A percentile compares a stretch with the other conserved stretches of the same genome.
Conservation (phyloP, 495 filamentous ascomycete genomes). For the Hypoxylon fragiforme region DNA sequence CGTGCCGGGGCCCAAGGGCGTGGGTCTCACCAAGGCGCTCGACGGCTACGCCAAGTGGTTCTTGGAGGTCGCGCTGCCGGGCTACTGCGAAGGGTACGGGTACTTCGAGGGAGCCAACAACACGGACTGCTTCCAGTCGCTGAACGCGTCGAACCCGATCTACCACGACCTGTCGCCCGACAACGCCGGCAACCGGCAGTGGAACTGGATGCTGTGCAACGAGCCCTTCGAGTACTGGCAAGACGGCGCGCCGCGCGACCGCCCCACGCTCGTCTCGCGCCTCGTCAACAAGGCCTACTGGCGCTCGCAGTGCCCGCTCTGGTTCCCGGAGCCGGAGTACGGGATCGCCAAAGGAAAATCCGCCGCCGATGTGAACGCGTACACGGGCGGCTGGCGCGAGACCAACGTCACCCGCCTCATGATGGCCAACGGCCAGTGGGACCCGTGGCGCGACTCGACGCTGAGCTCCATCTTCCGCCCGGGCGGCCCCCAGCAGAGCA, state of each 20-base stretch:
- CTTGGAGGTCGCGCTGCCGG: slow-evolving; percentile 51
- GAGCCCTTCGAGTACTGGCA: slow-evolving; percentile 66
- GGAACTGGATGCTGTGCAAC: slow-evolving; percentile 69
- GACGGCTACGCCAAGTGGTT: slow-evolving; percentile 58
- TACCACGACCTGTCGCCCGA: slow-evolving; percentile 57
- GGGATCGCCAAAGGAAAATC: slow-evolving; percentile 56
- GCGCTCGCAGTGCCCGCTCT: slow-evolving; percentile 60
- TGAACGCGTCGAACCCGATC: slow-evolving; percentile 58
- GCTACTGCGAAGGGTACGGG: slow-evolving; percentile 45
- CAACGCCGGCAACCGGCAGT: slow-evolving; percentile 61
- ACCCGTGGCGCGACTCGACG: slow-evolving; percentile 50
- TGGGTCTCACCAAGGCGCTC: slow-evolving; percentile 53
- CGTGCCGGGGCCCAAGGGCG: slow-evolving; percentile 46
- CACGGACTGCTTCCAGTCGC: slow-evolving; percentile 60
- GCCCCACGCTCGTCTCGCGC: slow-evolving; percentile 57
- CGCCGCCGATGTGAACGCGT: slow-evolving; percentile 58
- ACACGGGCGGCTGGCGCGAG: slow-evolving; percentile 61
- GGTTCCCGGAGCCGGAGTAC: slow-evolving; percentile 60
- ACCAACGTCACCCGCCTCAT: slow-evolving; percentile 61
- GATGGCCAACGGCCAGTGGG: slow-evolving; percentile 60
- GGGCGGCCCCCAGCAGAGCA: slow-evolving; percentile 44
- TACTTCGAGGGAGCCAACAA: slow-evolving; percentile 51
- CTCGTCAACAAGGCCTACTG: slow-evolving; percentile 60
- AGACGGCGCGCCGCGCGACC: slow-evolving; percentile 52
- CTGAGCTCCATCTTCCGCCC: slow-evolving; percentile 44